phyloP scores from a whole-genome alignment of 2,329 filamentous ascomycete species.

The Phialophora verrucosa region DNA sequence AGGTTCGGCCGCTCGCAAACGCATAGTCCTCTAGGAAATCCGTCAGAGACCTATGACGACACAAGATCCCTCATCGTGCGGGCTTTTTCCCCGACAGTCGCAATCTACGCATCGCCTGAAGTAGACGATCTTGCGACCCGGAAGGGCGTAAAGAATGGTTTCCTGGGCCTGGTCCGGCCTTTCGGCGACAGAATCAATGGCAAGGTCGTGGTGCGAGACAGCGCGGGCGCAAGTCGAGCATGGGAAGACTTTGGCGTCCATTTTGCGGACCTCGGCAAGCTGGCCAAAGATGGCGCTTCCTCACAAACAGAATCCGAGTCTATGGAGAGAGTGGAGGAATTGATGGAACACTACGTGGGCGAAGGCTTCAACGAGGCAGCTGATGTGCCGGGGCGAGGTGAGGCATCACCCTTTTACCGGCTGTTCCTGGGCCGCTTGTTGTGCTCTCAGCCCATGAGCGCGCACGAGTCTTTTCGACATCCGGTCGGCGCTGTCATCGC shows the following conservation, averaged over 20 bases:
- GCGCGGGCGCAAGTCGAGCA: slow-evolving; percentile 77
- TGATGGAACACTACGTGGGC: slow-evolving; percentile 38
- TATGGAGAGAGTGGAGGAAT: slow-evolving; percentile 37
- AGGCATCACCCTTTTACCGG: slow-evolving; percentile 78
- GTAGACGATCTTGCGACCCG: slow-evolving; percentile 78
- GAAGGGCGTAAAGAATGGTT: slow-evolving; percentile 82
- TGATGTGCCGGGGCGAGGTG: slow-evolving; percentile 27
- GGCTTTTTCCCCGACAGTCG: slow-evolving; percentile 87
- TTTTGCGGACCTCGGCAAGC: slow-evolving; percentile 72
- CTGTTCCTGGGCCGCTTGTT: slow-evolving; percentile 83
- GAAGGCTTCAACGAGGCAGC: slow-evolving; percentile 30
- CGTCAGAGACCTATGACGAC: slow-evolving; percentile 60
- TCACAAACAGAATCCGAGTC: slow-evolving; percentile 18
- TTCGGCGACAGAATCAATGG: slow-evolving; percentile 89
- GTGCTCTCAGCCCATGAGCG: slow-evolving; percentile 75
- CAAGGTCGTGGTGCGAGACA: slow-evolving; percentile 89
- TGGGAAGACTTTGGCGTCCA: slow-evolving; percentile 91
- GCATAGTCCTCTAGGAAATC: slow-evolving; percentile 58
- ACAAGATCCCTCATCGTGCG: slow-evolving; percentile 72
- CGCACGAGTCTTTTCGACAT: slow-evolving; percentile 92
- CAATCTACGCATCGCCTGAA: slow-evolving; percentile 83
- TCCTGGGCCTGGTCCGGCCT: slow-evolving; percentile 84
- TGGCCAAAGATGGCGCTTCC: slow-evolving; percentile 26
- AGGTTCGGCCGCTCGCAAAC: slow-evolving; percentile 55
- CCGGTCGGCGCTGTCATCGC: slow-evolving; percentile 94